A percentile compares a stretch with the other conserved stretches of the same genome.
phyloP scores from a whole-genome alignment of 306 rosid species.

The Pyrus bretschneideri region DNA sequence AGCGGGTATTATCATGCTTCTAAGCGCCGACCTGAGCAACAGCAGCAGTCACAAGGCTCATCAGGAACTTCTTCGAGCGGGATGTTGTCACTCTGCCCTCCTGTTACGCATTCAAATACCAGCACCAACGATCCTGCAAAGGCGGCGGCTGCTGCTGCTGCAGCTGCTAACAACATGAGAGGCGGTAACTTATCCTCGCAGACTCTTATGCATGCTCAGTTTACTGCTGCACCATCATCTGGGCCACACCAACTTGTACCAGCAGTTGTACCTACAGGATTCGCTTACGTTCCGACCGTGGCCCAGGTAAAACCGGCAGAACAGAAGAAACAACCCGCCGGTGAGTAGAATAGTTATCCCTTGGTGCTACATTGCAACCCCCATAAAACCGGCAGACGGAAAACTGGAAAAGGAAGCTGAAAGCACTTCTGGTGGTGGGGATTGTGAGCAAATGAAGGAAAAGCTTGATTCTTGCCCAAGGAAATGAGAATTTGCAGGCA shows the following conservation, averaged over 20 bases:
- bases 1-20: constrained; percentile 41
- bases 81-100: constrained; percentile 43
- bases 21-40: constrained; percentile 61
- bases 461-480: constrained; percentile 20
- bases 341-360: constrained; percentile 53
- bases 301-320: constrained; percentile 86
- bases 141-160: constrained; percentile 28
- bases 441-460: constrained; percentile 19
- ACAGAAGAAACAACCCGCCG: constrained; percentile 94
- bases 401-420: background rate
- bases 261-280: constrained; percentile 20
- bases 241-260: constrained; percentile 66
- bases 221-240: constrained; percentile 41
- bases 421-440: constrained; percentile 5
- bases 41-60: constrained; percentile 50
- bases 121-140: constrained; percentile 46
- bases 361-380: constrained; percentile 22
- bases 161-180: constrained; percentile 44
- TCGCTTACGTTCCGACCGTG: constrained; percentile 51
- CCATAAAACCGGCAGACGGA: background rate
- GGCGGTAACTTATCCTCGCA: constrained; percentile 49
- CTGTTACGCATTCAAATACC: constrained; percentile 24
- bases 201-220: constrained; percentile 61
- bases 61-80: constrained; percentile 53
- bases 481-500: constrained; percentile 6